Conservation (phyloP, 768 basidiomycete genomes). For the Candolleomyces eurysporus region DNA sequence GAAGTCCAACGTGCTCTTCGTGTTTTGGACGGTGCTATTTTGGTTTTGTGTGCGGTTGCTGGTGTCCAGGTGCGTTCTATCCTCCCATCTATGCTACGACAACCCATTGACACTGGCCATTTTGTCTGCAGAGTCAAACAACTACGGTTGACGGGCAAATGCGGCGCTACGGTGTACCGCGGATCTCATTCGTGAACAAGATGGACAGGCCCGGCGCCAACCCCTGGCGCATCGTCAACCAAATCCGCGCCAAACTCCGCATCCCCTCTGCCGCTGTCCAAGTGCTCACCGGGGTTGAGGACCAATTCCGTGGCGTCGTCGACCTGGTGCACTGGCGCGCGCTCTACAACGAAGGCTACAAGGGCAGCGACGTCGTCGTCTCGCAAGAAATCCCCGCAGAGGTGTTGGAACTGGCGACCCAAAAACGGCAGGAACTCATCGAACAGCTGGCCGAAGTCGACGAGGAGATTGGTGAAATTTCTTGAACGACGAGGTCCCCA, state of each 20-base stretch:
- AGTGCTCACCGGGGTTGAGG: constrained; percentile 90
- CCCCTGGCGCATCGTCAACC: constrained; percentile 91
- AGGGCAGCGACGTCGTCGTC: constrained; percentile 80
- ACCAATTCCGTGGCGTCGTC: constrained; percentile 85
- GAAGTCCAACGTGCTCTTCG: constrained; percentile 97
- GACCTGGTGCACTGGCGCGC: constrained; percentile 95
- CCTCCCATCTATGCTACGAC: too few relatives aligned
- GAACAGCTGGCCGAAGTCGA: constrained; percentile 97
- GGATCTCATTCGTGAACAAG: constrained; percentile 97
- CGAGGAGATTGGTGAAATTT: constrained; percentile 92
- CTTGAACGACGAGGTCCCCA: constrained; percentile 79
- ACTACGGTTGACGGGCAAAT: constrained; percentile 99
- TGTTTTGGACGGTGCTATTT: constrained; percentile 93
- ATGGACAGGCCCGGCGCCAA: constrained; percentile 99
- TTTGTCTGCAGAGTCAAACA: constrained; percentile 76
- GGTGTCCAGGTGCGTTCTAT: constrained; percentile 84
- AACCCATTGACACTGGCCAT: background rate
- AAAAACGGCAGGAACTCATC: constrained; percentile 88
- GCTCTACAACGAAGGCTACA: constrained; percentile 90
- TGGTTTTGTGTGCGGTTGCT: constrained; percentile 95
- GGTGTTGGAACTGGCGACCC: constrained; percentile 69
- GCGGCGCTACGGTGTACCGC: constrained; percentile 93
- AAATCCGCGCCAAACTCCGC: constrained; percentile 87
- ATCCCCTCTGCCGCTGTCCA: constrained; percentile 95
- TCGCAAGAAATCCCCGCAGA: constrained; percentile 85